These are phyloP conservation scores for Phoma herbarum DNA, from an alignment of 2,329 filamentous ascomycete genomes.

Conservation along the genomic window DNA sequence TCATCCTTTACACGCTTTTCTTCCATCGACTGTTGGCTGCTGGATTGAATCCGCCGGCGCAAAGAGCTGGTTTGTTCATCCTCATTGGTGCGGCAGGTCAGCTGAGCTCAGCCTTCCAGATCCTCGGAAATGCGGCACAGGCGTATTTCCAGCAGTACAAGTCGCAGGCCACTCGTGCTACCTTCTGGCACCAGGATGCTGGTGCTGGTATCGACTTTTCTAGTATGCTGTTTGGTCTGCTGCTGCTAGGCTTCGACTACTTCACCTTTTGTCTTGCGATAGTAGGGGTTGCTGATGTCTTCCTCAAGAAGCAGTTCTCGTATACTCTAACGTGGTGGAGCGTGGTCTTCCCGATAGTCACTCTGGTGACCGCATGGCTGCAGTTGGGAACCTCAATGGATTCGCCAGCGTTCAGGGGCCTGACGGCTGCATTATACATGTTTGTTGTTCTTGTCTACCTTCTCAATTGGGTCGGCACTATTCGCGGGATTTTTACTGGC, in stretches of 20 bases:
- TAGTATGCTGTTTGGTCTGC: conserved; percentile 1
- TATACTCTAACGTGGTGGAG: conserved; percentile 18
- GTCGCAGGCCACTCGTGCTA: neutral
- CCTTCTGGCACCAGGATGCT: conserved; percentile 5
- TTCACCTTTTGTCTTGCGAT: conserved; percentile 13
- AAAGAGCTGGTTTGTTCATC: conserved; percentile 14
- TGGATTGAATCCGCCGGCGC: conserved; percentile 10
- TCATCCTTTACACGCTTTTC: conserved; percentile 15
- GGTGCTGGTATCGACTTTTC: conserved; percentile 12
- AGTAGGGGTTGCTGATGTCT: conserved; percentile 7
- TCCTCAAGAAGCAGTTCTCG: conserved; percentile 16
- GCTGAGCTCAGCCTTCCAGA: conserved; percentile 14
- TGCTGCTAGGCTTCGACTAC: conserved; percentile 17
- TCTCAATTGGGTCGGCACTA: conserved; percentile 12
- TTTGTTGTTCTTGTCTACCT: conserved; percentile 9
- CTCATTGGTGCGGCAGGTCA: conserved; percentile 13
- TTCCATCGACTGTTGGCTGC: conserved; percentile 18
- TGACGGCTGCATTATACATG: conserved; percentile 13
- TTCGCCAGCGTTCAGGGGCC: conserved; percentile 9
- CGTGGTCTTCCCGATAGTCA: conserved; percentile 13
- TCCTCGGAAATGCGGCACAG: conserved; percentile 6
- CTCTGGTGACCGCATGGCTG: conserved; percentile 13
- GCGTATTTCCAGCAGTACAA: conserved; percentile 9
- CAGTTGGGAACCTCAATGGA: conserved; percentile 14
- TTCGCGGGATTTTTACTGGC: conserved; percentile 7